A percentile compares a stretch with the other conserved stretches of the same genome.
These are phyloP conservation scores for Mortierella polycephala DNA, from an alignment of 371 early-diverging fungal species.

Conservation along the genomic window DNA sequence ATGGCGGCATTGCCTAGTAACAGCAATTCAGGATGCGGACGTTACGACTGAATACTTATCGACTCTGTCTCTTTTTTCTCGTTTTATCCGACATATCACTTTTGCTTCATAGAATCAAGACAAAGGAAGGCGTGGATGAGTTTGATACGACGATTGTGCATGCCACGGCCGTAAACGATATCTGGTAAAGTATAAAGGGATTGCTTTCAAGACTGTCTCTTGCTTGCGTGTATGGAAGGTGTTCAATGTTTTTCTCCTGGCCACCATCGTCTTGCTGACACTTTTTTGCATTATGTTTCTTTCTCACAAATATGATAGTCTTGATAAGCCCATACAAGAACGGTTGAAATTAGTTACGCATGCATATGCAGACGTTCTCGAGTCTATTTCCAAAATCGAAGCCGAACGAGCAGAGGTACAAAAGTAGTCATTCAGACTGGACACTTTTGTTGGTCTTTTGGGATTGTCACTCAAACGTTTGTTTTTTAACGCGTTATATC, in stretches of 20 bases:
- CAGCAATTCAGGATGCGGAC: too few relatives aligned
- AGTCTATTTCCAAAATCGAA: constrained; percentile 14
- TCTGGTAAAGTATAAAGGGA: constrained; percentile 18
- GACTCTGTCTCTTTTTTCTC: neutral
- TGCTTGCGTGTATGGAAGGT: too few relatives aligned
- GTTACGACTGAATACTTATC: neutral
- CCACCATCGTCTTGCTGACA: neutral
- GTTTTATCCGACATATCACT: too few relatives aligned
- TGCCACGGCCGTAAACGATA: constrained; percentile 39
- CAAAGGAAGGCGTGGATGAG: constrained; percentile 34
- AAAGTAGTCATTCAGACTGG: neutral
- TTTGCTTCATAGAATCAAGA: constrained; percentile 20
- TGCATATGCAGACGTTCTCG: constrained; percentile 35
- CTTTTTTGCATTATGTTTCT: neutral
- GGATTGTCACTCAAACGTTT: too few relatives aligned
- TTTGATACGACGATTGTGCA: constrained; percentile 35
- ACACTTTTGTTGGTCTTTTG: neutral
- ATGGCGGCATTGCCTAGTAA: too few relatives aligned
- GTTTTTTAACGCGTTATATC: neutral
- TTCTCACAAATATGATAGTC: constrained; percentile 13
- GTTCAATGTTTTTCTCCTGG: neutral
- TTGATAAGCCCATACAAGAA: neutral
- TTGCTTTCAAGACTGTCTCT: too few relatives aligned
- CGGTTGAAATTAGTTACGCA: constrained; percentile 12
- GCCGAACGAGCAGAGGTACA: constrained; percentile 18